Conservation (phyloP, 176 grass and related monocot species). For the Poa annua region DNA sequence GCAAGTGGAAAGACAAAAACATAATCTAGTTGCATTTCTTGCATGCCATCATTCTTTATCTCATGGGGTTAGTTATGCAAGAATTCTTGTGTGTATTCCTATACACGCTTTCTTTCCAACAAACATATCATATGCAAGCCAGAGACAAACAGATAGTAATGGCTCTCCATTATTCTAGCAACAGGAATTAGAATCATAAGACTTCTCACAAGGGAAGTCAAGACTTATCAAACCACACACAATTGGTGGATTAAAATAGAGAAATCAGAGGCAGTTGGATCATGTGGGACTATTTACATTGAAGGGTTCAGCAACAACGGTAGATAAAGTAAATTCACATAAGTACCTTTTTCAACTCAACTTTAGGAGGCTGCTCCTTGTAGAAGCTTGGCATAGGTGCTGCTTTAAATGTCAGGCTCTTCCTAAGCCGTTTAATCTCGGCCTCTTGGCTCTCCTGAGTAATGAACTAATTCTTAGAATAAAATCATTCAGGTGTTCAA, state of each 20-base stretch:
- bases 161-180: not conserved
- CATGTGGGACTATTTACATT: conserved; percentile 12
- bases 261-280: conserved; percentile 18
- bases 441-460: conserved; percentile 93
- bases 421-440: conserved; percentile 91
- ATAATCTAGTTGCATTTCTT: conserved; percentile 7
- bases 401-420: conserved; percentile 96
- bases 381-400: conserved; percentile 97
- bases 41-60: not conserved
- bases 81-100: not conserved
- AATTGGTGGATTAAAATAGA: conserved; percentile 5
- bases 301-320: not conserved
- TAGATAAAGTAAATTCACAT: conserved; percentile 17
- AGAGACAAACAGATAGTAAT: not conserved
- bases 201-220: not conserved
- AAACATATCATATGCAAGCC: not conserved
- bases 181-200: conserved; percentile 30
- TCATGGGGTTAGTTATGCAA: not conserved
- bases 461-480: conserved; percentile 38
- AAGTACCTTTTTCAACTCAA: conserved; percentile 90
- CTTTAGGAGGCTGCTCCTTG: conserved; percentile 88
- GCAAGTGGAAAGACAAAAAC: not conserved
- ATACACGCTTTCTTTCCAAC: not conserved
- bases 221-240: conserved; percentile 5
- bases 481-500: conserved; percentile 14